These are phyloP conservation scores for Rhododendron vialii DNA, from an alignment of 148 eudicot genomes.

Conservation along the genomic window DNA sequence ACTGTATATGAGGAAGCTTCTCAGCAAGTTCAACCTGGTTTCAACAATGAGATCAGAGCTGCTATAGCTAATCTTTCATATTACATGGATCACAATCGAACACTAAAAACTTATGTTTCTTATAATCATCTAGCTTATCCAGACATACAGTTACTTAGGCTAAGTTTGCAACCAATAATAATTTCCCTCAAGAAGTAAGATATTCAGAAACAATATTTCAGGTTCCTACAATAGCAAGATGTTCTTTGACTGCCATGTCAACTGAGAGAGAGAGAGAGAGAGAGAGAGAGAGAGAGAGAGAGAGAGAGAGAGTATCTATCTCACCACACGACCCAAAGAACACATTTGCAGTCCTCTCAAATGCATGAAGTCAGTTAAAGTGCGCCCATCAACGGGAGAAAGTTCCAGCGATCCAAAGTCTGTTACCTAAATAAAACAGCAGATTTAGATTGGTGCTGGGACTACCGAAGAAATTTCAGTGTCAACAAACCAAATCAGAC, in stretches of 20 bases:
- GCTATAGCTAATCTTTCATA: not conserved
- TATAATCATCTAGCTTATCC: not conserved
- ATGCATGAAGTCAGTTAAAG: slow-evolving; percentile 99
- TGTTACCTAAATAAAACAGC: slow-evolving; percentile 55
- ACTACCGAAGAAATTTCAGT: not conserved
- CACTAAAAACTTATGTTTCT: not conserved
- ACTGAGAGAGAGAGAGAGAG: not conserved
- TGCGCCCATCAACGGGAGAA: slow-evolving; percentile 98
- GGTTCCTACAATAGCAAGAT: not conserved
- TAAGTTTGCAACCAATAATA: not conserved
- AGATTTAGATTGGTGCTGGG: slow-evolving; percentile 6
- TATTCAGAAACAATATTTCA: slow-evolving; percentile 3
- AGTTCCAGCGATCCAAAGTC: slow-evolving; percentile 99
- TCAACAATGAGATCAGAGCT: slow-evolving; percentile 18
- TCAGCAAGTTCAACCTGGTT: slow-evolving; percentile 83
- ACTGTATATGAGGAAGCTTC: slow-evolving; percentile 96
- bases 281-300: not conserved
- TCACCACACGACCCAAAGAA: slow-evolving; percentile 93
- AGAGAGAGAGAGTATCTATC: not conserved
- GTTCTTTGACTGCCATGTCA: not conserved
- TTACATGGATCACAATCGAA: not conserved
- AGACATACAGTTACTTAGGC: not conserved
- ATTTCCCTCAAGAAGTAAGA: not conserved
- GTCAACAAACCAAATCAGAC: not conserved
- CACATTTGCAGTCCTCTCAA: slow-evolving; percentile 88